Percentiles rank a stretch among this genome's conserved stretches.
phyloP scores from a whole-genome alignment of 352 stramenopile species.

The Pythium monospermum region DNA sequence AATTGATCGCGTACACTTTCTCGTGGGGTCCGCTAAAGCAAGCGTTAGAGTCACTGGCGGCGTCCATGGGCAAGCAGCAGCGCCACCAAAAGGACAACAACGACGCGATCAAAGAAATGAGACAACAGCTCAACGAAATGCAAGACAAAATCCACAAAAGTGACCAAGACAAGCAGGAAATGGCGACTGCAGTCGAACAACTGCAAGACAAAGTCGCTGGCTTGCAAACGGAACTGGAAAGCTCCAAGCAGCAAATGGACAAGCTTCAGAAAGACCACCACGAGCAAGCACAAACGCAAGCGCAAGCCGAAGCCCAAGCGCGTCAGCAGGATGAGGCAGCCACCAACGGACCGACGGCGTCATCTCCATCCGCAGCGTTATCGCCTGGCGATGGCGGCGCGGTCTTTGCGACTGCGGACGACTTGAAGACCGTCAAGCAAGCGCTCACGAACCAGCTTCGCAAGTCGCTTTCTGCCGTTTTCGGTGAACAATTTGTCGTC shows the following conservation, averaged over 20 bases:
- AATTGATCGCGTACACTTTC: constrained; percentile 65
- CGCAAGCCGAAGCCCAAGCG: constrained; percentile 2
- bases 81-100: constrained; percentile 38
- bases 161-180: constrained; percentile 53
- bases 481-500: constrained; percentile 29
- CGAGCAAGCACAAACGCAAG: neutral
- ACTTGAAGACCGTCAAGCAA: constrained; percentile 40
- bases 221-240: constrained; percentile 42
- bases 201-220: constrained; percentile 46
- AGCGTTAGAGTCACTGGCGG: constrained; percentile 49
- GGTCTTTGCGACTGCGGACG: constrained; percentile 37
- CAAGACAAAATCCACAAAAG: constrained; percentile 32
- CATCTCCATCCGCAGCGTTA: neutral
- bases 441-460: constrained; percentile 43
- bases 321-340: neutral
- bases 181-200: constrained; percentile 34
- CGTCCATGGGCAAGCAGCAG: constrained; percentile 52
- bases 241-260: constrained; percentile 25
- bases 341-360: neutral
- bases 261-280: constrained; percentile 16
- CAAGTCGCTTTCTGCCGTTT: constrained; percentile 34
- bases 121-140: constrained; percentile 39
- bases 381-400: too few relatives aligned
- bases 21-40: constrained; percentile 73
- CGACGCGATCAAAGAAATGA: constrained; percentile 45